These are phyloP conservation scores for Dillenia turbinata DNA, from an alignment of 164 flowering plant species.

Conservation along the genomic window DNA sequence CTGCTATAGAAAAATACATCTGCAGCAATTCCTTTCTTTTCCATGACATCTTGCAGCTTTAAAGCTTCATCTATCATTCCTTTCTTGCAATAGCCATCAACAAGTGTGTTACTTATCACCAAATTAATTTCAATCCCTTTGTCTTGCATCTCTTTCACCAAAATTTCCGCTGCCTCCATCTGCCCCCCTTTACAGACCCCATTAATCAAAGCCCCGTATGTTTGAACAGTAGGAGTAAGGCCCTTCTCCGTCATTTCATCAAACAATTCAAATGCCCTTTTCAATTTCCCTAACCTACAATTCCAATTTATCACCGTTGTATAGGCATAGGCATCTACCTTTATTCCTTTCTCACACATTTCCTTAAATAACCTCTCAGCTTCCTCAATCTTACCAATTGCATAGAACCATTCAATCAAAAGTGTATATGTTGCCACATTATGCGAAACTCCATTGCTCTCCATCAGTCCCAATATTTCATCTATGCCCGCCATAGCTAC, in stretches of 20 bases:
- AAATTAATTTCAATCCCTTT: constrained; percentile 43
- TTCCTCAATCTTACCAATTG: constrained; percentile 35
- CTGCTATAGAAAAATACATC: constrained; percentile 33
- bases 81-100: constrained; percentile 42
- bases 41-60: constrained; percentile 39
- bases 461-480: constrained; percentile 33
- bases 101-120: constrained; percentile 37
- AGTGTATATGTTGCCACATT: constrained; percentile 47
- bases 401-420: constrained; percentile 41
- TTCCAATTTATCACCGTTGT: constrained; percentile 36
- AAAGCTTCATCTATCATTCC: constrained; percentile 53
- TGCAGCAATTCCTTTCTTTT: constrained; percentile 34
- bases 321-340: constrained; percentile 39
- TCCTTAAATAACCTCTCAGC: constrained; percentile 46
- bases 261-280: constrained; percentile 39
- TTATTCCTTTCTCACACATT: constrained; percentile 42
- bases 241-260: constrained; percentile 43
- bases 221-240: constrained; percentile 42
- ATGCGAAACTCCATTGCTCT: constrained; percentile 25
- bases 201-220: constrained; percentile 45
- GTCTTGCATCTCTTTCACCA: constrained; percentile 49
- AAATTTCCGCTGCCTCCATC: constrained; percentile 39
- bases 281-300: constrained; percentile 36
- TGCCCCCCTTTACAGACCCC: constrained; percentile 55
- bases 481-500: constrained; percentile 28